phyloP scores from a whole-genome alignment of 495 filamentous ascomycete species.

The Aspergillus steynii region DNA sequence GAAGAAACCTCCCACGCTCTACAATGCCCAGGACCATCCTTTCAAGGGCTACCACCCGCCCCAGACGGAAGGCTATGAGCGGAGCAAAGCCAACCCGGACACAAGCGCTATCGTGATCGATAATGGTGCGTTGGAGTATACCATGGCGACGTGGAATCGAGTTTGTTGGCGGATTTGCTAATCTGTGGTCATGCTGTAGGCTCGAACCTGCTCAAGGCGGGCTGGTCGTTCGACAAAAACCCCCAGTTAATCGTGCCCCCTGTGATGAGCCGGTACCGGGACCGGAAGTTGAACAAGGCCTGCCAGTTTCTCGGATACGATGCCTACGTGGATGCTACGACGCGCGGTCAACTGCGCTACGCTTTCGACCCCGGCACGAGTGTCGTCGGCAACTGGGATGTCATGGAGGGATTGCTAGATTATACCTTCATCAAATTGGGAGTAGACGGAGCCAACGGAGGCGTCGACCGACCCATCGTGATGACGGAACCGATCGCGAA shows the following conservation, averaged over 20 bases:
- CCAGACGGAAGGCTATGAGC: conserved; percentile 65
- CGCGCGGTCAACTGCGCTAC: conserved; percentile 83
- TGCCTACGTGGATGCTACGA: conserved; percentile 90
- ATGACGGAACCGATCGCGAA: conserved; percentile 97
- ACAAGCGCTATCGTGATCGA: conserved; percentile 90
- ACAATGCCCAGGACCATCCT: conserved; percentile 67
- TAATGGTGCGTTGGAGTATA: conserved; percentile 68
- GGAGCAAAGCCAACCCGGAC: conserved; percentile 54
- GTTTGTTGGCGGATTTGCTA: conserved; percentile 4
- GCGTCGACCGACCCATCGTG: conserved; percentile 80
- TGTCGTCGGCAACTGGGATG: conserved; percentile 95
- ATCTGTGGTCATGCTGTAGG: conserved; percentile 50
- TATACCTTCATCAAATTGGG: conserved; percentile 92
- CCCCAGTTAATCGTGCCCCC: conserved; percentile 82
- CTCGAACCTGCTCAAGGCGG: conserved; percentile 83
- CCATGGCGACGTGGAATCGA: neutral
- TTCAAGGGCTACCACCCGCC: conserved; percentile 73
- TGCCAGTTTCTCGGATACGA: conserved; percentile 90
- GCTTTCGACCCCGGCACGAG: conserved; percentile 89
- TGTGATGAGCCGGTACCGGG: conserved; percentile 89
- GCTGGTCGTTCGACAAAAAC: conserved; percentile 85
- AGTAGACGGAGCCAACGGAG: conserved; percentile 69
- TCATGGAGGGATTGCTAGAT: conserved; percentile 89
- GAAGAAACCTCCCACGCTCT: conserved; percentile 52
- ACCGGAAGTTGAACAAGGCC: conserved; percentile 85